A percentile compares a stretch with the other conserved stretches of the same genome.
Evolutionary conservation across 2,329 filamentous ascomycete species (phyloP).

Genomic region (Sarocladiaceae sp.): DNA sequence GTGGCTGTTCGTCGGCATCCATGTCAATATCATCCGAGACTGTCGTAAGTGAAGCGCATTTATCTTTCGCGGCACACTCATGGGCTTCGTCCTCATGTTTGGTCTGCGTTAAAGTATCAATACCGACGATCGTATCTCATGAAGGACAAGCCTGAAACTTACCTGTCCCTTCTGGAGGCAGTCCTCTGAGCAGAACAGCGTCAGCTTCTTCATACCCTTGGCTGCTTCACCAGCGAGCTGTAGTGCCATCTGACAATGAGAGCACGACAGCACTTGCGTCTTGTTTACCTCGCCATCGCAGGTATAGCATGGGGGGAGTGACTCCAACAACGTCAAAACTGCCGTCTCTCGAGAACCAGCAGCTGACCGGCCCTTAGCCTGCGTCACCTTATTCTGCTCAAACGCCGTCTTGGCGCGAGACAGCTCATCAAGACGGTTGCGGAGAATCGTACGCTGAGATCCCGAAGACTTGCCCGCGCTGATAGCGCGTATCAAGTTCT

Average conservation of each 20-base stretch:
- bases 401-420: constrained; percentile 41
- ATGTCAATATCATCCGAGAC: constrained; percentile 29
- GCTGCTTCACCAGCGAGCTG: constrained; percentile 25
- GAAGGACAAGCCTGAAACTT: constrained; percentile 16
- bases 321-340: constrained; percentile 27
- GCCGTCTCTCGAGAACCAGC: constrained; percentile 20
- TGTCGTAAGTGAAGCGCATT: neutral
- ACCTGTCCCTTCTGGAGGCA: constrained; percentile 36
- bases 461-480: constrained; percentile 23
- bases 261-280: constrained; percentile 34
- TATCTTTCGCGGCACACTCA: constrained; percentile 33
- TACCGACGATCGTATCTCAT: neutral
- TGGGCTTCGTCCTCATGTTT: constrained; percentile 32
- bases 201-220: constrained; percentile 20
- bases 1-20: constrained; percentile 23
- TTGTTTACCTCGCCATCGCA: constrained; percentile 29
- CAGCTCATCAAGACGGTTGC: constrained; percentile 37
- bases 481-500: constrained; percentile 25
- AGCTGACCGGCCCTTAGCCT: constrained; percentile 27
- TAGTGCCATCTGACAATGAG: constrained; percentile 37
- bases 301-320: constrained; percentile 32
- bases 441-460: constrained; percentile 31
- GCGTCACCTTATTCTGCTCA: constrained; percentile 34
- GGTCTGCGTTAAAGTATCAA: constrained; percentile 26
- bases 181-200: constrained; percentile 38